Evolutionary conservation across 352 stramenopile species (phyloP), one percentile per base, ranked within the genome.

Genomic region (Phytophthora sp.): DNA sequence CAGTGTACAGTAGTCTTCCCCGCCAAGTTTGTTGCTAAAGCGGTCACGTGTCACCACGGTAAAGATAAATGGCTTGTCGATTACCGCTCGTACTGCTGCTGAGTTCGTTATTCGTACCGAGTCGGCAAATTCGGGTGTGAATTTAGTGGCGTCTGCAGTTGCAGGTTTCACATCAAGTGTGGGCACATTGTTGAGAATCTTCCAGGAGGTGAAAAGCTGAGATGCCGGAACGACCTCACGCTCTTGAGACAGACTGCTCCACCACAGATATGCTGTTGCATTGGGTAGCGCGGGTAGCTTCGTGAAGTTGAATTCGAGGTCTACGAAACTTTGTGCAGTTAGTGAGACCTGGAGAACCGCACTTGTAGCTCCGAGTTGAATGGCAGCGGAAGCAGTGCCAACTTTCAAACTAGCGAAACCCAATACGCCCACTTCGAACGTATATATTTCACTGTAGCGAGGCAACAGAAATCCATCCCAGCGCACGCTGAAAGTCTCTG

Each of bases 401-500:
- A 91, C 37, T 1, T 30, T 55, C 2, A 88, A 28, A 63, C 52
- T 60, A n/a, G 72, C 52, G 4, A 74, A 53, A 8, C 84, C 81
- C 12, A 63, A 43, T 1, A 80, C 57, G 4, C 73, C 52, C 15
- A 74, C 54, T 28, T 78, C 67, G 45, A 93, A 82, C 9, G 62
- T 84, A 62, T 88, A 91, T 23, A 77, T 44, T 42, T 93, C 80
- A 17, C 59, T 86, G 55, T 75, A 90, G 9, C 31, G 21, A 4
- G 84, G 72, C 4, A 77, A 34, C 5, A 91, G 7, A 30, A 74
- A 89, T 2, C 84, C 84, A 37, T 66, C 42, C 84, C 84, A 93
- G 1, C 48, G 63, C 8, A 88, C 51, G 34, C 79, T 92, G 45
- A 90, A 94, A 10, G 70, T 78, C 37, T 72, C 52, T 49, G 77